Evolutionary conservation across 106 monocot genomes (phyloP), one percentile per base, ranked within the genome.

Genomic region (Xerophyta viscosa): DNA sequence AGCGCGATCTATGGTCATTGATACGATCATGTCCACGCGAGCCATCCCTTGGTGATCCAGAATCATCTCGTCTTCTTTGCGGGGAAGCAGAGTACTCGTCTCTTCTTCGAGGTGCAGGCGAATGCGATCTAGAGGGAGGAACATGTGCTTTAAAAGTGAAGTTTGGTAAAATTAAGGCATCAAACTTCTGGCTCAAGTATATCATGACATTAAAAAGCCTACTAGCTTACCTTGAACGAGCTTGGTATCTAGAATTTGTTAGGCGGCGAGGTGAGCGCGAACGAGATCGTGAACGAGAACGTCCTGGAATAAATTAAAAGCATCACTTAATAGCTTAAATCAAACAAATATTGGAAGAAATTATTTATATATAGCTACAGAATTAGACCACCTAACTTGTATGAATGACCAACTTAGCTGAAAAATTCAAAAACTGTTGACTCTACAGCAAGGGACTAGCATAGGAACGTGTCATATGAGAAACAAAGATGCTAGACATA

Each of bases 111-210:
- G 74, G 71, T 15, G 65, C 74, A 57, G 82, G 82, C 42, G 87
- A 87, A 57, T 71, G 68, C 21, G 87, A 87, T 51, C 82, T 82
- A 60, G 10, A 56, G 24, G 22, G 18, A n/a, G n/a, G n/a, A n/a
- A n/a, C n/a, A n/a, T n/a, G n/a, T n/a, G n/a, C n/a, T n/a, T 44
- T 17, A 44, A 44, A 3, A 8, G 43, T 8, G 43, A 44, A 44
- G 43, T 44, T 3, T 14, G 3, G 43, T 14, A 14, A 33, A 33
- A 33, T 33, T 11, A 5, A 6, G 11, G 33, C 33, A 6, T 5
- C 33, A n/a, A n/a, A n/a, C n/a, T n/a, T n/a, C n/a, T n/a, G n/a
- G n/a, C n/a, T n/a, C n/a, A n/a, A n/a, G n/a, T n/a, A n/a, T n/a
- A n/a, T 33, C 11, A 11, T 11, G 11, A 11, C 33, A 33, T 33